Conservation (phyloP, 2,329 filamentous ascomycete genomes). For the Colletotrichum gigasporum region DNA sequence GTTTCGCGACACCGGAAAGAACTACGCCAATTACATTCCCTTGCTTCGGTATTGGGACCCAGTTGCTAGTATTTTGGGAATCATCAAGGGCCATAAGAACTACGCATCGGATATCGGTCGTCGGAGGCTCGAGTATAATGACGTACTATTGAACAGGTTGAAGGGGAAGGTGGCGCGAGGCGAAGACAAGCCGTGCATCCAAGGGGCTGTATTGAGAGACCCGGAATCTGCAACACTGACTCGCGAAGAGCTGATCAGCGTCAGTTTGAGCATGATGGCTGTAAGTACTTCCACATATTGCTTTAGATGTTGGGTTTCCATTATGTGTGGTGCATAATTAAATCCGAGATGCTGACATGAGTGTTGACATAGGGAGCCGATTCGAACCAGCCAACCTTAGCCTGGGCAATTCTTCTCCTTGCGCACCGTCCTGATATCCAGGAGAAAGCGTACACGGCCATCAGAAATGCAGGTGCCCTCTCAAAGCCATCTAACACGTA, state of each 20-base stretch:
- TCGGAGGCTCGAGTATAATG: slow-evolving; percentile 5
- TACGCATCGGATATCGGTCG: slow-evolving; percentile 1
- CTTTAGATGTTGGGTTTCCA: too few relatives aligned
- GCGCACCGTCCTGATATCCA: slow-evolving; percentile 40
- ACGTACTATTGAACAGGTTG: not conserved
- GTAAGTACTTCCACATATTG: not conserved
- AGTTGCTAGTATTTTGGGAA: not conserved
- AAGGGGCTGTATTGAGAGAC: slow-evolving; percentile 11
- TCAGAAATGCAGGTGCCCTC: slow-evolving; percentile 44
- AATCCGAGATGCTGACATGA: not conserved
- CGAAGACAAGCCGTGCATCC: slow-evolving; percentile 15
- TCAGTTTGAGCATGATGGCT: slow-evolving; percentile 59
- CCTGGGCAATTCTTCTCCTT: slow-evolving; percentile 40
- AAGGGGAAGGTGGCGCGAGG: not conserved
- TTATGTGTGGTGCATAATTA: too few relatives aligned
- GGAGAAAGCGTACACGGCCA: slow-evolving; percentile 36
- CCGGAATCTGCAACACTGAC: slow-evolving; percentile 6
- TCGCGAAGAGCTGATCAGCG: slow-evolving; percentile 9
- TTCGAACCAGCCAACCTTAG: slow-evolving; percentile 38
- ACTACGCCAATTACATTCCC: slow-evolving; percentile 8
- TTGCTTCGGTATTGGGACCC: slow-evolving; percentile 17
- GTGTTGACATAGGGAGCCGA: slow-evolving; percentile 36
- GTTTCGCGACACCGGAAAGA: slow-evolving; percentile 4
- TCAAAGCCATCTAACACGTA: not conserved
- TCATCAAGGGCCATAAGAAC: not conserved